phyloP scores from a whole-genome alignment of 148 eudicot species.

The Dysphania ambrosioides region DNA sequence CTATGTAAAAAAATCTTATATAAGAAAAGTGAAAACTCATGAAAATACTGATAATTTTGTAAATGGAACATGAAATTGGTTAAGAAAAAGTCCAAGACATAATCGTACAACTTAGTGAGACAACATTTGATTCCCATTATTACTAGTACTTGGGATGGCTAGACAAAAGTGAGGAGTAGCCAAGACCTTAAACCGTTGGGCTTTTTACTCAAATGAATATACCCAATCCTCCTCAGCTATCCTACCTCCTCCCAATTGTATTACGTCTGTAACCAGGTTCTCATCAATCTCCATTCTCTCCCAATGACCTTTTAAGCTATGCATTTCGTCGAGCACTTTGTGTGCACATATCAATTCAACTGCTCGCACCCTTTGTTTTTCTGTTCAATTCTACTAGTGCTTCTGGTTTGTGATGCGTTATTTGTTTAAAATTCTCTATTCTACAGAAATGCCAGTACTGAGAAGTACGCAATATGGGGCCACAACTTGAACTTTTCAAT shows the following conservation, averaged over 20 bases:
- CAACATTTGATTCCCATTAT: no score
- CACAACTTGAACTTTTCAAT: constrained; percentile 59
- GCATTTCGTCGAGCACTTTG: constrained; percentile 45
- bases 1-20: no score
- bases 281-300: background rate
- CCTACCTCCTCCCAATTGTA: constrained; percentile 31
- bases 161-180: no score
- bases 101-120: no score
- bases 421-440: background rate
- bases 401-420: constrained; percentile 1
- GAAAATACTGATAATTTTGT: no score
- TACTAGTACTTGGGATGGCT: no score
- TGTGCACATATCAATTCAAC: background rate
- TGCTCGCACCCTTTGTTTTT: background rate
- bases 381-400: background rate
- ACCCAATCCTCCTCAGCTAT: constrained; percentile 17
- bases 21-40: no score
- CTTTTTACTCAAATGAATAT: constrained; percentile 26
- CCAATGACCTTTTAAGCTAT: constrained; percentile 9
- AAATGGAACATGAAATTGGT: no score
- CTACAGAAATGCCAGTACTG: constrained; percentile 23
- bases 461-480: constrained; percentile 52
- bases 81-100: no score
- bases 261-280: constrained; percentile 32
- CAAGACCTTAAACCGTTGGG: no score